Percentiles rank a stretch among this genome's conserved stretches.
phyloP scores from a whole-genome alignment of 2,329 filamentous ascomycete genomes.

The Fusarium mexicanum region DNA sequence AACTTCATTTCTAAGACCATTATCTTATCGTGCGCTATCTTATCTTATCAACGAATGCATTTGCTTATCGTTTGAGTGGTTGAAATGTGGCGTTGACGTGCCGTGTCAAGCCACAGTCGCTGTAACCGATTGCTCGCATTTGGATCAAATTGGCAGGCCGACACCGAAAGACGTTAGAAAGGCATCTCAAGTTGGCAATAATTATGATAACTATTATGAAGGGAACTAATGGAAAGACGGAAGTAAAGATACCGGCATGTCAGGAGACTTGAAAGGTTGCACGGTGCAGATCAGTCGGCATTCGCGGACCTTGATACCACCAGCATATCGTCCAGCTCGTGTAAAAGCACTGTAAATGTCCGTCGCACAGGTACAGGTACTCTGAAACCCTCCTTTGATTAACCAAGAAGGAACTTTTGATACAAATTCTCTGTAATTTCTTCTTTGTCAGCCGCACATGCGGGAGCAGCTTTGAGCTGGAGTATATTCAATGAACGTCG shows the following conservation, averaged over 20 bases:
- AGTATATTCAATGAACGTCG: not conserved
- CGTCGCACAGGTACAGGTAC: not conserved
- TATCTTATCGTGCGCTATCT: not conserved
- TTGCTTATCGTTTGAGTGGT: not conserved
- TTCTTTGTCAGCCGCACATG: not conserved
- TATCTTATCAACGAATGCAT: not conserved
- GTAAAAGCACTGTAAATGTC: not conserved
- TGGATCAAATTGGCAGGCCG: not conserved
- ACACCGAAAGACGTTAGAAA: not conserved
- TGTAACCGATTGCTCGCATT: accelerated
- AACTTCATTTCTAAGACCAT: too few species aligned
- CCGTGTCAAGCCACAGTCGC: not conserved
- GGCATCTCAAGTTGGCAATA: not conserved
- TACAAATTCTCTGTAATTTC: accelerated
- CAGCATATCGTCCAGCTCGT: not conserved
- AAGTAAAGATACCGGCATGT: accelerated
- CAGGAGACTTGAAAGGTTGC: not conserved
- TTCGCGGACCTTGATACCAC: not conserved
- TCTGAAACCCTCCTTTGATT: accelerated
- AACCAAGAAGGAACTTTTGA: not conserved
- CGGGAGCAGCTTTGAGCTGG: accelerated
- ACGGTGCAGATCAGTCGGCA: not conserved
- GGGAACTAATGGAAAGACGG: accelerated
- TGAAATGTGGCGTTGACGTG: not conserved
- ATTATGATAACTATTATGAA: accelerated